Evolutionary conservation across 129 eudicot genomes (phyloP), one percentile per base, ranked within the genome.

Genomic region (Pseudognaphalium luteoalbum): DNA sequence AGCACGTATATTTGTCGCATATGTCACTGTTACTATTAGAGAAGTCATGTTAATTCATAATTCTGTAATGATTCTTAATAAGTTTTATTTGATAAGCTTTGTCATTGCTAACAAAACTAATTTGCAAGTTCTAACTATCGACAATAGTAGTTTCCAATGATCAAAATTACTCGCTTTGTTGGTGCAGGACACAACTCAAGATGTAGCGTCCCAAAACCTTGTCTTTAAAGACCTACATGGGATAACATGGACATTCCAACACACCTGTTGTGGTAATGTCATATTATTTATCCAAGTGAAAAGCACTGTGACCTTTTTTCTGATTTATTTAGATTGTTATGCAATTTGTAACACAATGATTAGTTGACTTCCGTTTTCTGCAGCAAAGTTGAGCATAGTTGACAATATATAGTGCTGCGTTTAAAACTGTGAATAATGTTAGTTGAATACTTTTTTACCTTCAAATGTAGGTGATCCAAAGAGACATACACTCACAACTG

Each of bases 151-250:
- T 28, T 52, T 52, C 5, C 21, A 32, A 7, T 7, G 17, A n/a
- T 54, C 22, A 19, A 17, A 33, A 54, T 33, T 9, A 41, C 30
- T 61, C 11, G 2, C 7, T n/a, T 33, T 22, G 28, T 71, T 14
- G 11, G 11, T 83, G 60, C 77, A 83, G 86, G 80, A 78, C 41
- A 52, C 12, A 70, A 70, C 57, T 69, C 74, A 68, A 33, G 51
- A 74, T 47, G 39, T 35, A 32, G 77, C 80, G 4, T 21, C 77
- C 37, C 80, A 83, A 56, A 65, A 74, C 4, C 59, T 83, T 35
- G 80, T 74, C 30, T 83, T 63, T 29, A 83, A 68, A 33, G 86
- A 83, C 69, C 61, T 83, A 65, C 76, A 73, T 50, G 80, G 83
- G 30, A 19, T 17, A 28, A 34, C 25, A 56, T 83, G 86, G 86